Conservation (phyloP, 768 basidiomycete genomes). For the Auricularia heimuer region DNA sequence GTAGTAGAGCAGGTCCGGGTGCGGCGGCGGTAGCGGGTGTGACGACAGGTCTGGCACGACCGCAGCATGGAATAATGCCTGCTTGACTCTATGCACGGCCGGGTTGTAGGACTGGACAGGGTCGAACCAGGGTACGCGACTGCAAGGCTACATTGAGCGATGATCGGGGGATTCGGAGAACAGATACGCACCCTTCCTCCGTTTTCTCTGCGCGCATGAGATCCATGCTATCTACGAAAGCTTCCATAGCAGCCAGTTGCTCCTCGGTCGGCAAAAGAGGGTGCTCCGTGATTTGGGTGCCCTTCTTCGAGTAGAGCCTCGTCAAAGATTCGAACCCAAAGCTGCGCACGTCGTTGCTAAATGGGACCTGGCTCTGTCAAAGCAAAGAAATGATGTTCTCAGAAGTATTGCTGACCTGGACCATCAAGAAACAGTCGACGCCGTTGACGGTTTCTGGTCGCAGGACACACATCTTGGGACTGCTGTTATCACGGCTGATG, state of each 20-base stretch:
- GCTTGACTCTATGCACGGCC: slow-evolving; percentile 81
- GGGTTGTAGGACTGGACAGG: slow-evolving; percentile 76
- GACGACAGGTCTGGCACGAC: slow-evolving; percentile 61
- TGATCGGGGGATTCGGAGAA: background rate
- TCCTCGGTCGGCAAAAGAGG: slow-evolving; percentile 72
- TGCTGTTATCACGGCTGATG: slow-evolving; percentile 61
- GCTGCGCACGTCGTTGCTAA: slow-evolving; percentile 86
- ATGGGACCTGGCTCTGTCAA: slow-evolving; percentile 60
- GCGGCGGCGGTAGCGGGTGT: slow-evolving; percentile 75
- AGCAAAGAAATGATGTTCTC: background rate
- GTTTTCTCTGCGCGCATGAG: slow-evolving; percentile 67
- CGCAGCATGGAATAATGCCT: slow-evolving; percentile 85
- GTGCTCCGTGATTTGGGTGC: slow-evolving; percentile 64
- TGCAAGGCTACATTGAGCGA: slow-evolving; percentile 19
- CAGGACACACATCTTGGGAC: slow-evolving; percentile 81
- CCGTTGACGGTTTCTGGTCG: slow-evolving; percentile 50
- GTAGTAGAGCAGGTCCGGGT: slow-evolving; percentile 76
- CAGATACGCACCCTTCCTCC: slow-evolving; percentile 52
- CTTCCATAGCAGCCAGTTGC: slow-evolving; percentile 74
- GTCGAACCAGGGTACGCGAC: slow-evolving; percentile 68
- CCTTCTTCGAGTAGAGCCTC: slow-evolving; percentile 61
- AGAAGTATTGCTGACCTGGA: slow-evolving; percentile 46
- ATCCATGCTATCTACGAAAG: slow-evolving; percentile 84
- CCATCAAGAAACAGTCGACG: slow-evolving; percentile 77
- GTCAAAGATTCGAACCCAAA: slow-evolving; percentile 80